phyloP scores from a whole-genome alignment of 2,329 filamentous ascomycete genomes.

The Cercospora zeae-maydis region DNA sequence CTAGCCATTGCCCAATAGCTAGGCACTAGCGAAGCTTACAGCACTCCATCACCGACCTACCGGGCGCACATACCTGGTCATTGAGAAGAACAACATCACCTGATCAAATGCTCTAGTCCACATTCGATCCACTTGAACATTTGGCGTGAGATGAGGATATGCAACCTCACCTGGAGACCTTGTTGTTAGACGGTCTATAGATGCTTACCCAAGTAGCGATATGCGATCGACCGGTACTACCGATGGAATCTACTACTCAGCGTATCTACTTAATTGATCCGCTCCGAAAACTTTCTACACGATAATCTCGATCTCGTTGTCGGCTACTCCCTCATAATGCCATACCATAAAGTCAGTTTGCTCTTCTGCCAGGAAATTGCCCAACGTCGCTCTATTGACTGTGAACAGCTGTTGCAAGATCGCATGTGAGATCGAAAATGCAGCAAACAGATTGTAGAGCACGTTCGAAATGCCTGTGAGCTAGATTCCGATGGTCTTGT shows the following conservation, averaged over 20 bases:
- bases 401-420: not conserved
- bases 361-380: not conserved
- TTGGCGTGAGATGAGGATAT: not conserved
- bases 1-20: not conserved
- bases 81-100: not conserved
- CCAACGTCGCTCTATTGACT: not conserved
- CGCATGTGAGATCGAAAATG: not conserved
- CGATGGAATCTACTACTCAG: not conserved
- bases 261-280: not conserved
- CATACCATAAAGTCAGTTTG: not conserved
- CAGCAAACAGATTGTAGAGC: too few species aligned
- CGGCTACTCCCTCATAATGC: not conserved
- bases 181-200: not conserved
- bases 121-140: not conserved
- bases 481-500: too few species aligned
- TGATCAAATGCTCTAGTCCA: not conserved
- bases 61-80: not conserved
- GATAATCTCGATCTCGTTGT: not conserved
- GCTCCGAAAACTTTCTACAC: not conserved
- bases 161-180: not conserved
- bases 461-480: too few species aligned
- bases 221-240: not conserved
- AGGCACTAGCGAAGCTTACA: conserved; percentile 1
- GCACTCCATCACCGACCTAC: not conserved
- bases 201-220: not conserved